Evolutionary conservation across 306 rosid genomes (phyloP).

Genomic region (Quercus gilva): DNA sequence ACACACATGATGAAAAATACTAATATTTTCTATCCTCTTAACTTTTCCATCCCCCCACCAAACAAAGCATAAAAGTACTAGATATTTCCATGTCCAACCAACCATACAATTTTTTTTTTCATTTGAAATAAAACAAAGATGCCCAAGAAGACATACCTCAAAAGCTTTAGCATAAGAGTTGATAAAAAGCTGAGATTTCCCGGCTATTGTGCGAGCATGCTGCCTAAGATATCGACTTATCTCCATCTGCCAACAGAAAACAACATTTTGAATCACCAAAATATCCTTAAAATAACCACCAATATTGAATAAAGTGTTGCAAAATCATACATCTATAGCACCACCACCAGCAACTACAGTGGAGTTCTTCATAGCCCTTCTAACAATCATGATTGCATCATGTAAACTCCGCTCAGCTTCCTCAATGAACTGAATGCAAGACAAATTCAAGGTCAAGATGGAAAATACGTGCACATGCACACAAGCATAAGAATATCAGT

Average conservation of each 20-base stretch:
- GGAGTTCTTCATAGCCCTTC: slow-evolving; percentile 95
- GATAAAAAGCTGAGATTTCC: slow-evolving; percentile 90
- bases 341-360: slow-evolving; percentile 99
- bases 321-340: slow-evolving; percentile 83
- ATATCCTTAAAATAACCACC: not conserved
- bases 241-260: slow-evolving; percentile 79
- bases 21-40: too few species aligned
- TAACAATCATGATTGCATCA: slow-evolving; percentile 98
- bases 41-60: too few species aligned
- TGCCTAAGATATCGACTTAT: slow-evolving; percentile 89
- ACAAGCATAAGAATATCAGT: not conserved
- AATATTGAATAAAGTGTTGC: slow-evolving; percentile 10
- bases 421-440: slow-evolving; percentile 74
- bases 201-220: slow-evolving; percentile 89
- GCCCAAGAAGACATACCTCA: slow-evolving; percentile 52
- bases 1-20: too few species aligned
- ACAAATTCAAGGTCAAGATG: slow-evolving; percentile 14
- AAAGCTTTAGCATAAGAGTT: slow-evolving; percentile 97
- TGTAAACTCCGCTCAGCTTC: slow-evolving; percentile 99
- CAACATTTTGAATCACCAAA: slow-evolving; percentile 3
- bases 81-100: not conserved
- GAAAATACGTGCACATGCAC: not conserved
- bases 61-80: too few species aligned
- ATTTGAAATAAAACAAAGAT: not conserved
- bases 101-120: not conserved